Evolutionary conservation across 1,284 basidiomycete genomes (phyloP), one percentile per base, ranked within the genome.

Genomic region (Ceratobasidium sp.): DNA sequence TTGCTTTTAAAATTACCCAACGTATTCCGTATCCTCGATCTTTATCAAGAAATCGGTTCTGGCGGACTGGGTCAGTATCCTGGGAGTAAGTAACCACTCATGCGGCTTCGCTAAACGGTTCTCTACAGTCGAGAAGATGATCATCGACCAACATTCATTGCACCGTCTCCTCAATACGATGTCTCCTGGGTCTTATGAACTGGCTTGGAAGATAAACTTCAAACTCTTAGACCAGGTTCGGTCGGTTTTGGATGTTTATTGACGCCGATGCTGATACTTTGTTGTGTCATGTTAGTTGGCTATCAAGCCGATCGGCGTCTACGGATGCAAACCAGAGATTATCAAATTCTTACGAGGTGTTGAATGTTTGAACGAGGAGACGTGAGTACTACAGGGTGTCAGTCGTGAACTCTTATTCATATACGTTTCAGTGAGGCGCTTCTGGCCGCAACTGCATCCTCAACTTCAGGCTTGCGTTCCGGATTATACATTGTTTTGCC

Each of bases 241-340:
- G 54, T 76, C 37, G 5, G 8, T 68, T 49, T 49, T n/a, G 29
- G 4, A 17, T 51, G 19, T n/a, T 32, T 9, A 25, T 25, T 37
- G 29, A 4, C 3, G 22, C n/a, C 19, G 6, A 32, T 25, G 17
- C 34, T 54, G 25, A 84, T 85, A 44, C 78, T 59, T 22, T 13
- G 90, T 1, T 90, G 37, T 40, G 37, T 5, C 37, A 40, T 40
- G 37, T 76, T 78, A 82, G 3, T 78, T 85, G 19, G 62, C 78
- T 13, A 80, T 89, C 66, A 86, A 86, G 76, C 88, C 88, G 6
- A 79, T 90, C 0, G 90, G 90, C 0, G 75, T 90, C 1, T 91
- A 90, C 71, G 90, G 90, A 0, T 87, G 86, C 81, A 87, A 86
- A 79, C 78, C 82, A 0, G 85, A 87, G 76, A 87, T 91, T 9